Conservation (phyloP, 179 eudicot genomes). For the Carnegiea gigantea region DNA sequence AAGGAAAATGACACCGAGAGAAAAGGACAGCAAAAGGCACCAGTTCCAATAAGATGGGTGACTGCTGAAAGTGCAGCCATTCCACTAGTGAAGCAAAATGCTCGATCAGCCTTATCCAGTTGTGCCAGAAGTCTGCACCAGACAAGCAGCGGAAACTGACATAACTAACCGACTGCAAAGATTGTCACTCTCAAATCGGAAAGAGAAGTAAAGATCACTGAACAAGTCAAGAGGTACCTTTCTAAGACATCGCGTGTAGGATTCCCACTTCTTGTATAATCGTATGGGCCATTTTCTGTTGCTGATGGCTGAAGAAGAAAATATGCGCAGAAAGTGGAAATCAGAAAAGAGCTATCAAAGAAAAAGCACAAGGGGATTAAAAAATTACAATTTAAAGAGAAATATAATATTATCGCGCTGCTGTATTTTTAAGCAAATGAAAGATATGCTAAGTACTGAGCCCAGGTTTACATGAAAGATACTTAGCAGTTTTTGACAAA, state of each 20-base stretch:
- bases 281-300: constrained; percentile 71
- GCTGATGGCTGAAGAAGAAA: constrained; percentile 74
- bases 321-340: neutral
- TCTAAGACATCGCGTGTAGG: constrained; percentile 88
- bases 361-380: too few relatives aligned
- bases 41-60: constrained; percentile 80
- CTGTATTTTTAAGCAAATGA: neutral
- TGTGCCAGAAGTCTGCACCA: constrained; percentile 69
- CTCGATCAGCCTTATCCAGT: constrained; percentile 94
- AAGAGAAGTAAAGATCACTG: neutral
- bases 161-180: neutral
- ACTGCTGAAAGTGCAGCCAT: constrained; percentile 99
- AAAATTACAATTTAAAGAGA: neutral
- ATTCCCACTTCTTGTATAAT: constrained; percentile 97
- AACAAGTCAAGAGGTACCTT: constrained; percentile 40
- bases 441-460: neutral
- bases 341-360: neutral
- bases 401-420: neutral
- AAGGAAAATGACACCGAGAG: constrained; percentile 1
- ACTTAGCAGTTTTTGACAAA: neutral
- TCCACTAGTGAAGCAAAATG: constrained; percentile 97
- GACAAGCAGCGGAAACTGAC: constrained; percentile 17
- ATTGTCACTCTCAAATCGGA: too few relatives aligned
- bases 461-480: neutral
- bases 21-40: constrained; percentile 32